Conservation (phyloP, 495 filamentous ascomycete genomes). For the Viridothelium virens region DNA sequence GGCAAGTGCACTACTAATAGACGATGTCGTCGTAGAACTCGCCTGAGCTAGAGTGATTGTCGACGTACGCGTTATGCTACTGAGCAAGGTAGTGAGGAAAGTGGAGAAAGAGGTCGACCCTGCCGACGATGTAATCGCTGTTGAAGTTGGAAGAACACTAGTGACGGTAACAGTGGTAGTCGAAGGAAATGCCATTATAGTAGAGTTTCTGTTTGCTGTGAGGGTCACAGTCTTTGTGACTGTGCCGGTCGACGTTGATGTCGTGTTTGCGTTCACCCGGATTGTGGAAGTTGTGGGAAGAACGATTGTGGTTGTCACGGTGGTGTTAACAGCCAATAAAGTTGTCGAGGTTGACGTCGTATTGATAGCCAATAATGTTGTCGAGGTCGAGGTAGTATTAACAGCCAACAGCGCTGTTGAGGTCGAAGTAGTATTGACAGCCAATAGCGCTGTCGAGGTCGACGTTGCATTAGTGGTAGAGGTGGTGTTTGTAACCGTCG, state of each 20-base stretch:
- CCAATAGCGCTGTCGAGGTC: not conserved
- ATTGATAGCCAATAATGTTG: not conserved
- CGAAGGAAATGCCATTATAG: not conserved
- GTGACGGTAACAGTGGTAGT: conserved; percentile 1
- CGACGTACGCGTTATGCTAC: not conserved
- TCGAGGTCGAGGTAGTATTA: not conserved
- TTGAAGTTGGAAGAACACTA: not conserved
- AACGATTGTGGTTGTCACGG: not conserved
- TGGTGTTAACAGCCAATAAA: not conserved
- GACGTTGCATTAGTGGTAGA: not conserved
- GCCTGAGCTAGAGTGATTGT: not conserved
- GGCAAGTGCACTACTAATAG: not conserved
- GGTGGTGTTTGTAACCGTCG: not conserved
- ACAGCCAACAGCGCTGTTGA: not conserved
- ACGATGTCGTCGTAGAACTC: not conserved
- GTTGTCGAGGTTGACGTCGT: not conserved
- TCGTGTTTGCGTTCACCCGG: not conserved
- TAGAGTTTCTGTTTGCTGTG: not conserved
- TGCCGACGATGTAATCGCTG: not conserved
- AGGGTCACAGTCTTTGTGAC: not conserved
- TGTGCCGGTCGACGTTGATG: not conserved
- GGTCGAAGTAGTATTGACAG: not conserved
- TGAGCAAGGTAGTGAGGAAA: not conserved
- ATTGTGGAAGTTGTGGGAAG: not conserved
- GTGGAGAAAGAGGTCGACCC: not conserved